Conservation (phyloP, 306 rosid species). For the Dicorynia guianensis region DNA sequence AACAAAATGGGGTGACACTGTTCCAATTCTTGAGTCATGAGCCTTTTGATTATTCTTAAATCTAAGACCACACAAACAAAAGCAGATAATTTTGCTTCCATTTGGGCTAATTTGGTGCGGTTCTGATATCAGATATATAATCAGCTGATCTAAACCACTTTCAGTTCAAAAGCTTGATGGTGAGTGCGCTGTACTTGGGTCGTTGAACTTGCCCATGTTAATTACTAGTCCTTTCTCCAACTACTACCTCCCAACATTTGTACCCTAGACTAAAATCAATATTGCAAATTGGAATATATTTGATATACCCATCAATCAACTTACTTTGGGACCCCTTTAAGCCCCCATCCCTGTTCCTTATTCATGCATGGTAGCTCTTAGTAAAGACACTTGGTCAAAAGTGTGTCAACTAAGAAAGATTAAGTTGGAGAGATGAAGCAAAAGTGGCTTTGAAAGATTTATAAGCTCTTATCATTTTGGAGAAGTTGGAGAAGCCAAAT, state of each 20-base stretch:
- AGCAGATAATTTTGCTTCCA: slow-evolving; percentile 4
- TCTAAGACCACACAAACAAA: slow-evolving; percentile 2
- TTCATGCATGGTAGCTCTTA: slow-evolving; percentile 57
- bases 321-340: slow-evolving; percentile 41
- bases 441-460: slow-evolving; percentile 45
- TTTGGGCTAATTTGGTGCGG: slow-evolving; percentile 23
- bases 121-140: background rate
- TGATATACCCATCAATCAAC: slow-evolving; percentile 36
- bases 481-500: slow-evolving; percentile 55
- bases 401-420: slow-evolving; percentile 56
- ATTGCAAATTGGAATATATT: slow-evolving; percentile 30
- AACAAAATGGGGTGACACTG: slow-evolving; percentile 26
- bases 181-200: slow-evolving; percentile 34
- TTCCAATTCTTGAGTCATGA: slow-evolving; percentile 25
- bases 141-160: slow-evolving; percentile 40
- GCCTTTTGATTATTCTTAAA: background rate
- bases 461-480: slow-evolving; percentile 46
- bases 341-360: slow-evolving; percentile 44
- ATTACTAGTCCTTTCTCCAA: slow-evolving; percentile 33
- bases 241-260: slow-evolving; percentile 42
- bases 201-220: slow-evolving; percentile 67
- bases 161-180: slow-evolving; percentile 33
- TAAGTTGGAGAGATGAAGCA: slow-evolving; percentile 49
- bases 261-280: slow-evolving; percentile 39
- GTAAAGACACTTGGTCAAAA: slow-evolving; percentile 55